These are phyloP conservation scores for Phytopythium oedochilum DNA, from an alignment of 352 stramenopile species.

Conservation along the genomic window DNA sequence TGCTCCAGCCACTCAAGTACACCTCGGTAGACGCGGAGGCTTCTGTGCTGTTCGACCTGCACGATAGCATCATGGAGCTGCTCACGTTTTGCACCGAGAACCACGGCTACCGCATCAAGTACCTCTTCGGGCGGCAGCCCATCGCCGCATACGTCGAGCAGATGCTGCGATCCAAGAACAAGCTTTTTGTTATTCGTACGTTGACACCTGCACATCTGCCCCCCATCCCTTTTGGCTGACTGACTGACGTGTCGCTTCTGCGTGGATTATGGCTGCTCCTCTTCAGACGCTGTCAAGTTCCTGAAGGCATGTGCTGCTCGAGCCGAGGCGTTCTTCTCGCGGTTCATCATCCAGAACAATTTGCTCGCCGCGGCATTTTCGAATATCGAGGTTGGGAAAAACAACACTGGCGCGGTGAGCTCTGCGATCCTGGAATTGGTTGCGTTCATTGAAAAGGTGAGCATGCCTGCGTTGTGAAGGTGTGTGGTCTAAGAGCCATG, in stretches of 20 bases:
- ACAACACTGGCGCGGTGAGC: slow-evolving; percentile 52
- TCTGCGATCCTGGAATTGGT: slow-evolving; percentile 76
- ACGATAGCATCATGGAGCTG: slow-evolving; percentile 82
- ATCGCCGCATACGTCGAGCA: slow-evolving; percentile 67
- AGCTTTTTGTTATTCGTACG: slow-evolving; percentile 80
- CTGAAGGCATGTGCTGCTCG: slow-evolving; percentile 64
- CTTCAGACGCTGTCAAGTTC: slow-evolving; percentile 73
- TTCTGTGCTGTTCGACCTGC: slow-evolving; percentile 59
- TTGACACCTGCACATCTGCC: not conserved
- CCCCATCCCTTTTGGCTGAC: no score
- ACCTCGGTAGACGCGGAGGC: slow-evolving; percentile 20
- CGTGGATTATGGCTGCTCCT: not conserved
- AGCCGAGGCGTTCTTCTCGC: slow-evolving; percentile 78
- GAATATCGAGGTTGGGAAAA: slow-evolving; percentile 42
- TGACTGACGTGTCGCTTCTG: slow-evolving; percentile 2
- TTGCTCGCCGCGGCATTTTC: slow-evolving; percentile 55
- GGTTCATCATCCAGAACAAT: slow-evolving; percentile 75
- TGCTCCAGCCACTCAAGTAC: slow-evolving; percentile 78
- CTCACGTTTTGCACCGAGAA: slow-evolving; percentile 84
- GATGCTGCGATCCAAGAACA: slow-evolving; percentile 81
- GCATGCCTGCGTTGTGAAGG: no score
- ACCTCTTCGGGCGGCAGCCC: slow-evolving; percentile 76
- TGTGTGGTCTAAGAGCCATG: slow-evolving; percentile 1
- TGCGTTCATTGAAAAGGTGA: slow-evolving; percentile 72
- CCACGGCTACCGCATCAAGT: slow-evolving; percentile 85